Base-by-base conservation (phyloP, 2,329 filamentous ascomycete species). In the Sarocladium kiliense region DNA sequence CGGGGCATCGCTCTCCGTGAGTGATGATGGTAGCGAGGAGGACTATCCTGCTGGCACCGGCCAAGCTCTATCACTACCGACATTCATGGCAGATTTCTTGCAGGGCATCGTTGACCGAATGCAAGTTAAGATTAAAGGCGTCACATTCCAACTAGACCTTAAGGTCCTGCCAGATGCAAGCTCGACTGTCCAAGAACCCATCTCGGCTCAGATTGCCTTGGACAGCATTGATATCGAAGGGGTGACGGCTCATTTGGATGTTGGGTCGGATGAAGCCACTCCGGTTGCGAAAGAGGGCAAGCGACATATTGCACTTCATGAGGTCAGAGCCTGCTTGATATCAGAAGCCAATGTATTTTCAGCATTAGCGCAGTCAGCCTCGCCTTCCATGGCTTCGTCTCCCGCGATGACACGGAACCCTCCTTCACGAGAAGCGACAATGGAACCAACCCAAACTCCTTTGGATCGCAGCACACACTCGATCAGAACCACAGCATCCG, bases 71-170 rank as follows among this genome's bases (percentile, higher is more conserved):
- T 85, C 84, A 1, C 73, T 93, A 3, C 89, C 89, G 5, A 75
- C 74, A 0, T 90, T 91, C 59, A 72, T 94, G 47, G 81, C 86
- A 41, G 82, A 81, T 60, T 89, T 91, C 60, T 69, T 93, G 5
- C 85, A 91, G 60, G 87, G 88, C 27, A 83, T 92, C 50, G 73
- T 87, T 25, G 88, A 94, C 68, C 80, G 88, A 45, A 76, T 86
- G 55, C 82, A 88, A 64, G 72, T 93, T 25, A 77, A 75, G 51
- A 82, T 93, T 56, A 80, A 78, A 53, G 78, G 82, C 25, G 79
- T 93, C 55, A 79, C 77, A 11, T 78, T 91, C 59, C 82, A 85
- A 62, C 71, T 91, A 18, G 85, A 89, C 60, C 72, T 85, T 39
- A 76, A 83, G 50, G 70, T 84, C 9, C 77, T 79, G 2, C 66